Evolutionary conservation across 2,329 filamentous ascomycete species (phyloP).

Genomic region (Sordariomycetes sp.): DNA sequence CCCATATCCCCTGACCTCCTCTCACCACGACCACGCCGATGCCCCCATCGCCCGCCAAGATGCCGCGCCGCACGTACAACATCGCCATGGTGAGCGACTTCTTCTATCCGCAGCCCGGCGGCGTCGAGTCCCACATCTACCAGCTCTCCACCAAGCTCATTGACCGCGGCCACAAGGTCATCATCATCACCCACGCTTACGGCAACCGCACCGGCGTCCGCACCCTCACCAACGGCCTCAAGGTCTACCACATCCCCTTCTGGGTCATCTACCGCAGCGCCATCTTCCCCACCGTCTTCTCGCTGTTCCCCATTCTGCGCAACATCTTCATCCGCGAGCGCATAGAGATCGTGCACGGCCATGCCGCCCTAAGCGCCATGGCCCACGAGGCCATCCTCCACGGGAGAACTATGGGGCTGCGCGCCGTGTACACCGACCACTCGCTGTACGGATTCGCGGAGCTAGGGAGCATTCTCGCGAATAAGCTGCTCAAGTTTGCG

Average conservation of each 20-base stretch:
- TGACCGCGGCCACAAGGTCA: constrained; percentile 93
- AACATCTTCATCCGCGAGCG: constrained; percentile 90
- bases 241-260: constrained; percentile 96
- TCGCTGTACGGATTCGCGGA: constrained; percentile 96
- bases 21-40: not conserved
- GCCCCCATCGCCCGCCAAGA: constrained; percentile 16
- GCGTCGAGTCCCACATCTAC: constrained; percentile 97
- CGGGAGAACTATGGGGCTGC: constrained; percentile 86
- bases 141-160: constrained; percentile 93
- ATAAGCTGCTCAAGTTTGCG: constrained; percentile 92
- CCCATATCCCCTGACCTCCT: not conserved
- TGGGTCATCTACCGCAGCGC: constrained; percentile 88
- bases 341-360: constrained; percentile 97
- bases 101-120: constrained; percentile 96
- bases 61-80: constrained; percentile 47
- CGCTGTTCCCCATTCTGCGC: constrained; percentile 94
- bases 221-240: constrained; percentile 93
- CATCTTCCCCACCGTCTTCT: constrained; percentile 94
- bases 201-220: constrained; percentile 81
- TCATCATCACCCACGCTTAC: constrained; percentile 94
- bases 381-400: constrained; percentile 94
- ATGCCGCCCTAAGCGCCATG: constrained; percentile 82
- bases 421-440: constrained; percentile 95
- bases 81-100: constrained; percentile 96
- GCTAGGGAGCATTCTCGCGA: constrained; percentile 87